Base-by-base conservation (phyloP, 1,284 basidiomycete genomes). In the Cryptococcus jaspeensis region DNA sequence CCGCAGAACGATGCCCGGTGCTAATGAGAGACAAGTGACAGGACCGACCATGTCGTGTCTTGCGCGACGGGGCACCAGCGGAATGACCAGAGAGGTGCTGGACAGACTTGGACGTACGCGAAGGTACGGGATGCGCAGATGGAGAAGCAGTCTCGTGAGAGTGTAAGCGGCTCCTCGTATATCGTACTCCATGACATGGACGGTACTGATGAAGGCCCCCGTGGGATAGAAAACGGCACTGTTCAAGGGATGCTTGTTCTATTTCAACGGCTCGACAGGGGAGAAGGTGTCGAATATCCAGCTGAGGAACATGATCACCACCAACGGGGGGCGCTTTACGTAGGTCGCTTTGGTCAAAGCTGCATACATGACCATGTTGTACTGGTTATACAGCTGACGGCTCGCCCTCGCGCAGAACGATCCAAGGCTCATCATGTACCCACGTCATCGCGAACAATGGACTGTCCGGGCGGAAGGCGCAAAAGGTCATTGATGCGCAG, bases 191-290 rank as follows among this genome's bases (percentile, higher is more conserved):
- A 32, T 41, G 7, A 48, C 23, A 20, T 12, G 16, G 15, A 40
- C 37, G 23, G 36, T 40, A 40, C 22, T 43, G 38, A 38, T 12
- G 28, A 37, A 7, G 18, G 46, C 28, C 18, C 7, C n/a, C 18
- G 28, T 9, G n/a, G 35, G n/a, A 15, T 37, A 70, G 66, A 47
- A 58, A 53, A 62, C 65, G 12, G 50, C 55, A 22, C 50, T 71
- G 3, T 53, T 71, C 18, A 58, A 56, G 12, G 76, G 75, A 9
- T 73, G 74, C 51, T 59, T 72, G 5, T 70, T 78, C 37, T 76
- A 75, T 22, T 66, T 78, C 52, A 78, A 77, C 58, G 77, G 77
- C n/a, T 73, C 72, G 5, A 74, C 74, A 1, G 75, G 75, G 2
- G 69, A 72, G 1, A 64, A 61, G 39, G 62, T 75, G 15, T 76